Conservation (phyloP, 1,284 basidiomycete species). For the Rhodofomes roseus region DNA sequence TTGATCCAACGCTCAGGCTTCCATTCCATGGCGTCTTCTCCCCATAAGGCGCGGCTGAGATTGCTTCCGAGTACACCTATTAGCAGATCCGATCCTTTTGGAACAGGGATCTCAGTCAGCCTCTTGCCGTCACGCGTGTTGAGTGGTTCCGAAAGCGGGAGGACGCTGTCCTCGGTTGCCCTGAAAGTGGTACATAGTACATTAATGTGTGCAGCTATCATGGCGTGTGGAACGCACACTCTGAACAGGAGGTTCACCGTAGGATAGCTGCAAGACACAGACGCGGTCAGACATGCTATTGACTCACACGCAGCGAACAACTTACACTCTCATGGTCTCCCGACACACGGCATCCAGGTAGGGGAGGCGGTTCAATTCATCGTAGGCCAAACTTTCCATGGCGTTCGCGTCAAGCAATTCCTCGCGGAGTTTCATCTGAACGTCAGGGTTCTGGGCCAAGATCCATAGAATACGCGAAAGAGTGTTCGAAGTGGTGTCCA, state of each 20-base stretch:
- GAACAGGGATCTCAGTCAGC: slow-evolving; percentile 13
- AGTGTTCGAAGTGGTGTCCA: slow-evolving; percentile 21
- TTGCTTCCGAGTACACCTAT: slow-evolving; percentile 15
- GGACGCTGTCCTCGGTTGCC: slow-evolving; percentile 5
- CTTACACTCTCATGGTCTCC: slow-evolving; percentile 20
- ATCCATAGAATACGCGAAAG: slow-evolving; percentile 16
- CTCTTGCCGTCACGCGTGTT: slow-evolving; percentile 10
- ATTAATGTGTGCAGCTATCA: too few species aligned
- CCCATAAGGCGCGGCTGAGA: slow-evolving; percentile 15
- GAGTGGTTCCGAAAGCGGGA: slow-evolving; percentile 14
- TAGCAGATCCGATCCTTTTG: slow-evolving; percentile 11
- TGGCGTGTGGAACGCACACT: neutral
- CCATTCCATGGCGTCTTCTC: slow-evolving; percentile 20
- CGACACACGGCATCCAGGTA: slow-evolving; percentile 22
- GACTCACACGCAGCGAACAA: neutral
- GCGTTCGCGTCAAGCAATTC: slow-evolving; percentile 15
- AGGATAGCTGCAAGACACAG: neutral
- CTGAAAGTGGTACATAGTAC: neutral
- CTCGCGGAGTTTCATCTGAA: slow-evolving; percentile 17
- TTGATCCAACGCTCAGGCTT: slow-evolving; percentile 22
- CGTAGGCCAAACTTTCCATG: slow-evolving; percentile 15
- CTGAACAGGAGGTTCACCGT: neutral
- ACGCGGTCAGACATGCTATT: neutral
- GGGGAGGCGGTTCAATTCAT: slow-evolving; percentile 17
- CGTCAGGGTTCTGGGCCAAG: slow-evolving; percentile 15